phyloP scores from a whole-genome alignment of 441 rosid species.

The Euphorbia corollata region DNA sequence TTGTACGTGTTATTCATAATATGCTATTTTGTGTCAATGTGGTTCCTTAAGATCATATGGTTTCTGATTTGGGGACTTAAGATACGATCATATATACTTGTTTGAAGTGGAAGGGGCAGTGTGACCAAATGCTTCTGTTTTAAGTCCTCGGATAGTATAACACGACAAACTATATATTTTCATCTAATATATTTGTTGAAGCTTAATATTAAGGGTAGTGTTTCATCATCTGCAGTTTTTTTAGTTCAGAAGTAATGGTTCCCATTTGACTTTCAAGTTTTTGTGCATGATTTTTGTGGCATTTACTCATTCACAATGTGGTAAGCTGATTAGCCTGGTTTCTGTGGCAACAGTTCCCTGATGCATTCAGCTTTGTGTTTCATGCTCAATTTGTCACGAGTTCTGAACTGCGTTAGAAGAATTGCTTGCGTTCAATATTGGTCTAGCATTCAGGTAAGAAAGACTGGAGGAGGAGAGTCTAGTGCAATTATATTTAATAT shows the following conservation, averaged over 20 bases:
- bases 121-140: not conserved
- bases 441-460: not conserved
- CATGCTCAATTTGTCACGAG: not conserved
- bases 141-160: not conserved
- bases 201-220: not conserved
- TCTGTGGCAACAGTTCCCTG: not conserved
- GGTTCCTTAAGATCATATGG: not conserved
- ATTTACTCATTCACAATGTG: not conserved
- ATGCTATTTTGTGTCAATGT: not conserved
- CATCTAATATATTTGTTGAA: not conserved
- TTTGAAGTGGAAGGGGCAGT: too few species aligned
- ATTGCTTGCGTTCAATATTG: not conserved
- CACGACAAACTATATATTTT: not conserved
- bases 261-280: too few species aligned
- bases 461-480: not conserved
- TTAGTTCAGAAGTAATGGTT: too few species aligned
- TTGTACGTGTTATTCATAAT: too few species aligned
- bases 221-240: not conserved
- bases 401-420: not conserved
- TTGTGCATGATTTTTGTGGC: slow-evolving; percentile 2
- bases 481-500: not conserved
- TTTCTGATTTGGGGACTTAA: not conserved
- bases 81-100: not conserved
- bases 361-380: not conserved
- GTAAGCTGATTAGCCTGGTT: not conserved